Base-by-base conservation (phyloP, 2,329 filamentous ascomycete genomes). In the Uncinocarpus reesii region DNA sequence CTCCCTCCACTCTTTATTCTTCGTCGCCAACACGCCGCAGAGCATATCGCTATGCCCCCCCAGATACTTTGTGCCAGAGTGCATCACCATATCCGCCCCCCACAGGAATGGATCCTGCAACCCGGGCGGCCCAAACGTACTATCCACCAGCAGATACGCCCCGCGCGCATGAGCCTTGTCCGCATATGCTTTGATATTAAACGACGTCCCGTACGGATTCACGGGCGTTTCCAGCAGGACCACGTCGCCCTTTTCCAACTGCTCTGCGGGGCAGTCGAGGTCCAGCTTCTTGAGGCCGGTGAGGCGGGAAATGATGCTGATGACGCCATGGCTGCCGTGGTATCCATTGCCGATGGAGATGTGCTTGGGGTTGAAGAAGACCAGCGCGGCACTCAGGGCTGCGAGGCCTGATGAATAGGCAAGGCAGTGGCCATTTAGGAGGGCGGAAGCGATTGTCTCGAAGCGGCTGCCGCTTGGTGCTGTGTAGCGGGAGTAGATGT, bases 41-140 rank as follows among this genome's bases (percentile, higher is more conserved):
- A 96, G 78, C 75, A 96, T 76, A 67, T 98, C 92, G 55, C 83
- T 90, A 69, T 98, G 92, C 0, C 92, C 92, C 16, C 92, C 92
- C 56, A 98, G 79, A 67, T 96, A 98, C 73, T 96, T 98, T 15
- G 89, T 95, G 2, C 88, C 92, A 44, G 78, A 84, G 68, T 98
- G 92, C 86, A 96, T 84, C 28, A 95, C 78, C 1, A 89, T 67
- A 66, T 96, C 90, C 23, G 84, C 87, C 40, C 87, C 90, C 63
- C 77, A 83, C 23, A 65, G 62, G 59, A 96, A 92, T 0, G 92
- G 89, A 59, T 95, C 85, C 63, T 87, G 83, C 50, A 98, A 71
- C 23, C 86, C 86, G 26, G 92, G 92, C 34, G 92, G 92, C 2
- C 81, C 92, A 67, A 98, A 95, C 0, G 92, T 98, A 2, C 86